Percentiles rank a stretch among this genome's conserved stretches.
These are phyloP conservation scores for Amanita exitialis DNA, from an alignment of 768 basidiomycete species.

Conservation along the genomic window DNA sequence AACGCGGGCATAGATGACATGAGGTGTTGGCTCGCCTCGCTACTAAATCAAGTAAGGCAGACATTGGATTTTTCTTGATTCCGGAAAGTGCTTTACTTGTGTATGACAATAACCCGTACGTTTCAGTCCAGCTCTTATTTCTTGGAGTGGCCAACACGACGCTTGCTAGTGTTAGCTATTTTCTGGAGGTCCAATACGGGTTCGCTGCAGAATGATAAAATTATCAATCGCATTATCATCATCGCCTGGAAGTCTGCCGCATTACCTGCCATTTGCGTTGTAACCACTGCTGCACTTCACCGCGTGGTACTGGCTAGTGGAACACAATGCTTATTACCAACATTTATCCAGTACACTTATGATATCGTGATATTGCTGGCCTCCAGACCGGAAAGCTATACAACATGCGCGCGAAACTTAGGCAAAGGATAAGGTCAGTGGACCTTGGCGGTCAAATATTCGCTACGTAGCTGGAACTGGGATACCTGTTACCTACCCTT, in stretches of 20 bases:
- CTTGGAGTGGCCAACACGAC: background rate
- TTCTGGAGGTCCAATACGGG: slow-evolving; percentile 31
- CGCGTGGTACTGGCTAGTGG: slow-evolving; percentile 22
- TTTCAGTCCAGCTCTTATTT: background rate
- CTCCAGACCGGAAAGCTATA: slow-evolving; percentile 43
- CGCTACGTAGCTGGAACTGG: slow-evolving; percentile 23
- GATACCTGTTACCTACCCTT: background rate
- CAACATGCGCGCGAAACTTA: slow-evolving; percentile 24
- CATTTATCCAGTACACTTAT: slow-evolving; percentile 1
- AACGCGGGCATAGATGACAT: slow-evolving; percentile 17
- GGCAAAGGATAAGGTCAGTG: slow-evolving; percentile 26
- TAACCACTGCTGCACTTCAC: slow-evolving; percentile 24
- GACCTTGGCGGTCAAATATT: slow-evolving; percentile 28
- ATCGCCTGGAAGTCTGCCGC: slow-evolving; percentile 29
- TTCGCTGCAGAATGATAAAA: slow-evolving; percentile 26
- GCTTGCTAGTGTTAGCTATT: slow-evolving; percentile 24
- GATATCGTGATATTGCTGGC: slow-evolving; percentile 38
- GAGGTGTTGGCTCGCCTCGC: background rate
- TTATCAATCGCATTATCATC: slow-evolving; percentile 26
- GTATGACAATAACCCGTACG: slow-evolving; percentile 28
- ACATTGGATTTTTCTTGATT: slow-evolving; percentile 8
- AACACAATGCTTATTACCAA: too few species aligned
- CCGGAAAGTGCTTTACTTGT: slow-evolving; percentile 28
- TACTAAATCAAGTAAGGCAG: slow-evolving; percentile 8
- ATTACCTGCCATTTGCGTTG: slow-evolving; percentile 24